phyloP scores from a whole-genome alignment of 2,329 filamentous ascomycete species.

The Escovopsis sp. region DNA sequence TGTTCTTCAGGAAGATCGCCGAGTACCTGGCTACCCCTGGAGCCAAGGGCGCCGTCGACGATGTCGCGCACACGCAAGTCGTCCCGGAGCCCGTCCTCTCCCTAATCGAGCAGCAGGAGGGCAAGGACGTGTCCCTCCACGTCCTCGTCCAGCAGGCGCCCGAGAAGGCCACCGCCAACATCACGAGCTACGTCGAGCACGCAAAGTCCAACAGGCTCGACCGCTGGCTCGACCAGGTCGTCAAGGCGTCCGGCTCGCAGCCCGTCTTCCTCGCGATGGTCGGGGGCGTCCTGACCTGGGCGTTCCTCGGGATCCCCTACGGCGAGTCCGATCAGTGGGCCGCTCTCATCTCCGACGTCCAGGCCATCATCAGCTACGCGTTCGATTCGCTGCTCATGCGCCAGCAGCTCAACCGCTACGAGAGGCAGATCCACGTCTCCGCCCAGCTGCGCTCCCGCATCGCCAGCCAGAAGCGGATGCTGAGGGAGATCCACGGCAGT shows the following conservation, averaged over 20 bases:
- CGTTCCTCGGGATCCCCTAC: constrained; percentile 15
- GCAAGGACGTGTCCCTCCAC: too few relatives aligned
- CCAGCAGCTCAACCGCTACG: constrained; percentile 21
- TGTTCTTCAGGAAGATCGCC: constrained; percentile 1
- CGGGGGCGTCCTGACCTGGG: constrained; percentile 16
- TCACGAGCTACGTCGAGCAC: constrained; percentile 9
- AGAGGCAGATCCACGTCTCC: constrained; percentile 14
- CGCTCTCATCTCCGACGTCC: constrained; percentile 20
- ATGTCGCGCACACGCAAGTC: constrained; percentile 4
- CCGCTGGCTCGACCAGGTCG: constrained; percentile 10
- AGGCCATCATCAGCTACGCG: constrained; percentile 22
- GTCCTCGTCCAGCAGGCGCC: neutral
- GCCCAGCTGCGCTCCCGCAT: constrained; percentile 18
- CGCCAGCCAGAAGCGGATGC: constrained; percentile 16
- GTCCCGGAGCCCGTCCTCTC: neutral
- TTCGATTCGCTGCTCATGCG: constrained; percentile 24
- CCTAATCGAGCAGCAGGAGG: neutral
- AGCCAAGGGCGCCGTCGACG: constrained; percentile 5
- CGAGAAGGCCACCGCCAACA: neutral
- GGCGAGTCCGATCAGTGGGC: constrained; percentile 21
- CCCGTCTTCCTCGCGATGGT: constrained; percentile 17
- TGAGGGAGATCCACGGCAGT: constrained; percentile 10
- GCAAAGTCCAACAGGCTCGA: constrained; percentile 7
- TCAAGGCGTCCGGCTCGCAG: constrained; percentile 10
- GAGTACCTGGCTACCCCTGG: constrained; percentile 4